phyloP scores from a whole-genome alignment of 1,284 basidiomycete genomes.

The Grifola frondosa region DNA sequence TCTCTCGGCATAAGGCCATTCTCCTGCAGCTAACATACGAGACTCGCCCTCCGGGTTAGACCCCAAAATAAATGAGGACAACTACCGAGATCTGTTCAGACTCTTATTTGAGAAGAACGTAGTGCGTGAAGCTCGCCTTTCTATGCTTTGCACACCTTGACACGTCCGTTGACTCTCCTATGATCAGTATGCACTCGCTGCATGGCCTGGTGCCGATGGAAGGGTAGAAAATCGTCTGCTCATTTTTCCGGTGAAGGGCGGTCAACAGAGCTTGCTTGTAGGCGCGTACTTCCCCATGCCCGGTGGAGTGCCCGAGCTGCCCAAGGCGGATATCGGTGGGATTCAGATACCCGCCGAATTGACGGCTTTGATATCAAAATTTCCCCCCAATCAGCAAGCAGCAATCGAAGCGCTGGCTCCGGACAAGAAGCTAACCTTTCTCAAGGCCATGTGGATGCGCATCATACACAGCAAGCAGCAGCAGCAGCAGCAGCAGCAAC shows the following conservation, averaged over 20 bases:
- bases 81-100: conserved; percentile 39
- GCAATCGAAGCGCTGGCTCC: not conserved
- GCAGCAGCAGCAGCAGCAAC: conserved; percentile 14
- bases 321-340: conserved; percentile 25
- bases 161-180: not conserved
- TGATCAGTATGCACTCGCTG: conserved; percentile 52
- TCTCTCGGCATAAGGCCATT: conserved; percentile 34
- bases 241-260: conserved; percentile 43
- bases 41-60: conserved; percentile 17
- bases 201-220: conserved; percentile 51
- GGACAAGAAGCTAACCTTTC: not conserved
- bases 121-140: conserved; percentile 34
- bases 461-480: no score
- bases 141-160: not conserved
- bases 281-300: conserved; percentile 56
- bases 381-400: conserved; percentile 2
- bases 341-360: conserved; percentile 11
- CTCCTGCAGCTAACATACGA: conserved; percentile 22
- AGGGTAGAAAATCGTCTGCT: conserved; percentile 47
- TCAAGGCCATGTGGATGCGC: conserved; percentile 1
- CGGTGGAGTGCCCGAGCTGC: conserved; percentile 59
- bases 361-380: not conserved
- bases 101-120: conserved; percentile 43
- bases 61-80: conserved; percentile 36
- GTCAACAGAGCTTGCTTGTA: conserved; percentile 37